phyloP scores from a whole-genome alignment of 2,329 filamentous ascomycete genomes.

The Colletotrichum salicis region DNA sequence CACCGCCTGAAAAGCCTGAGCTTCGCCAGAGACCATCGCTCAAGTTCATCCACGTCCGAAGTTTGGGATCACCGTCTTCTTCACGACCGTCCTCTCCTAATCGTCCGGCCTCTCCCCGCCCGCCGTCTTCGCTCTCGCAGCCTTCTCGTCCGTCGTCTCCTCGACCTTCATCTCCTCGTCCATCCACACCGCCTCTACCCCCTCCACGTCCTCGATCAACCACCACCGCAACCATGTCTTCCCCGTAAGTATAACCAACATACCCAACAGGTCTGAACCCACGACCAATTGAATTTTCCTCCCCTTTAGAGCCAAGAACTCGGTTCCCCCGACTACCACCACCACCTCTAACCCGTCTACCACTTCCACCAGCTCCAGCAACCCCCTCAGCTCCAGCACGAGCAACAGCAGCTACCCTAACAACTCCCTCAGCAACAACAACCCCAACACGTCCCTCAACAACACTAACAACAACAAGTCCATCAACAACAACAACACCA shows the following conservation, averaged over 20 bases:
- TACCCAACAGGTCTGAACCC: slow-evolving; percentile 44
- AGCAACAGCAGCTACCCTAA: slow-evolving; percentile 5
- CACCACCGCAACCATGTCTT: slow-evolving; percentile 52
- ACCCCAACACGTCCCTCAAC: slow-evolving; percentile 17
- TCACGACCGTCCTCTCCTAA: neutral
- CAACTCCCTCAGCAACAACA: slow-evolving; percentile 15
- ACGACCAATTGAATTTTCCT: slow-evolving; percentile 4
- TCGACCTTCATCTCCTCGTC: neutral
- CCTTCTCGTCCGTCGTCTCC: neutral
- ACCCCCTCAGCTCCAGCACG: slow-evolving; percentile 8
- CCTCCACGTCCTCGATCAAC: neutral
- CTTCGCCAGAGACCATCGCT: slow-evolving; percentile 56
- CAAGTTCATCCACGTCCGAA: slow-evolving; percentile 60
- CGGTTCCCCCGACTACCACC: slow-evolving; percentile 38
- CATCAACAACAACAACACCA: slow-evolving; percentile 30
- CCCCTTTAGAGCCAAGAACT: slow-evolving; percentile 46
- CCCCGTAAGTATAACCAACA: slow-evolving; percentile 42
- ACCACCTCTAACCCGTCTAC: slow-evolving; percentile 48
- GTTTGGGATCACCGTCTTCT: slow-evolving; percentile 48
- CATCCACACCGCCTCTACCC: neutral
- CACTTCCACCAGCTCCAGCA: slow-evolving; percentile 26
- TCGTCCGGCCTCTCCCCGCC: neutral
- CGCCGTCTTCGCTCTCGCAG: neutral
- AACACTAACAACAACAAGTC: slow-evolving; percentile 28
- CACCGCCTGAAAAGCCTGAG: slow-evolving; percentile 39